Conservation (phyloP, 257 asterid species). For the Capsicum pubescens region DNA sequence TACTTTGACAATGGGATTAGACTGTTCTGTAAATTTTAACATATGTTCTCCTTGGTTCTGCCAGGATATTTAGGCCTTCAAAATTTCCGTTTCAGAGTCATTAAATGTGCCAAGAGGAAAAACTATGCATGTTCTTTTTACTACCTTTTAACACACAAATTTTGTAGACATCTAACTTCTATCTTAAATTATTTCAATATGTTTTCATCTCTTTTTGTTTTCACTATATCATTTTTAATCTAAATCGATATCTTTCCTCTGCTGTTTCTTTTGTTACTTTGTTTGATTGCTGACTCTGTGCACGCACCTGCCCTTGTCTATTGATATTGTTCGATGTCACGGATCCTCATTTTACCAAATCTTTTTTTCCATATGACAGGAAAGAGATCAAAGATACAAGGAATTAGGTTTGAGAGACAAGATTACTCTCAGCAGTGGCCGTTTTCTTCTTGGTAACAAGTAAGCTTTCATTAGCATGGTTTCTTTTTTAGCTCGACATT, state of each 20-base stretch:
- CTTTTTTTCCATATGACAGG: slow-evolving; percentile 48
- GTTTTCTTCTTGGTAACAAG: slow-evolving; percentile 97
- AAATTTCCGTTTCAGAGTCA: neutral
- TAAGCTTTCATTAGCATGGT: slow-evolving; percentile 46
- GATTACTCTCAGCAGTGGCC: slow-evolving; percentile 98
- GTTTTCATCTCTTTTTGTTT: neutral
- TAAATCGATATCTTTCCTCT: slow-evolving; percentile 11
- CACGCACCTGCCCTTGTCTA: neutral
- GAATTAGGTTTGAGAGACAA: slow-evolving; percentile 97
- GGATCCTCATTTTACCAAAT: slow-evolving; percentile 26
- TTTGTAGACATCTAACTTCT: neutral
- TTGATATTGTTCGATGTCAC: slow-evolving; percentile 22
- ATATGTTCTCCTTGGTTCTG: neutral
- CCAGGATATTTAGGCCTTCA: slow-evolving; percentile 15
- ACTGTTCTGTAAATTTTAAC: neutral
- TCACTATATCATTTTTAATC: neutral
- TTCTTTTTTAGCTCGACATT: slow-evolving; percentile 22
- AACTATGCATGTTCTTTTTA: neutral
- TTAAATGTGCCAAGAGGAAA: slow-evolving; percentile 19
- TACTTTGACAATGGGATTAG: slow-evolving; percentile 7
- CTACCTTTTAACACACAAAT: neutral
- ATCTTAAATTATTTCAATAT: neutral
- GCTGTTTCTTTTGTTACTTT: slow-evolving; percentile 28
- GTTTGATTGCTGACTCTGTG: slow-evolving; percentile 27
- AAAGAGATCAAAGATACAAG: slow-evolving; percentile 98